Base-by-base conservation (phyloP, 768 basidiomycete genomes). In the Phylloporus arenicola region DNA sequence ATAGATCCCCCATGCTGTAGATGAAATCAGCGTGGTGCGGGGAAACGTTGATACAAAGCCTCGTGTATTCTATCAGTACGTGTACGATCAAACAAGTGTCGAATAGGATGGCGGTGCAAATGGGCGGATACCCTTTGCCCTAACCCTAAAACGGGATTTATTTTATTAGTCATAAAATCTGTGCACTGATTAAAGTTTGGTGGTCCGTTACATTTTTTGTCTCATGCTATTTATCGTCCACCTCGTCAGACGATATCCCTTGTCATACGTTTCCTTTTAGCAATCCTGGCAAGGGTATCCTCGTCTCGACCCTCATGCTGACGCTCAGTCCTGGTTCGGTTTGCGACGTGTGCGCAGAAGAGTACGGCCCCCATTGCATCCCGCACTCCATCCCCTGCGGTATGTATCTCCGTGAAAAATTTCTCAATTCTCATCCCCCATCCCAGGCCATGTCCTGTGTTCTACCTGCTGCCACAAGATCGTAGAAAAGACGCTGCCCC, bases 331-430 rank as follows among this genome's bases (percentile, higher is more conserved):
- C 85, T 69, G 85, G 85, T 70, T 88, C 84, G 68, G 77, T 83
- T 68, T 90, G 88, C 83, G 88, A 90, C 77, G 88, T 90, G 64
- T 90, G 88, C 76, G 87, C 87, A 63, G 87, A 89, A 72, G 86
- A 89, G 75, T 90, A 79, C 70, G 83, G 83, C 64, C 74, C 80
- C 51, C 82, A 82, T 60, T 82, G 81, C 67, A 72, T 79, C 55
- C 88, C 88, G 54, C 84, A 89, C 67, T 86, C 81, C 46, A 88
- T 90, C 65, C 84, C 88, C 53, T 90, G 88, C 71, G 88, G 88
- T 88, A 46, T 57, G 51, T 38, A 1, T 37, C 25, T 45, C 54
- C 24, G 25, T 48, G 40, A 33, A 63, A 25, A 25, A 25, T 63
- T 72, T 66, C 54, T 47, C 45, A 41, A 54, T 25, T n/a, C 20